Percentiles rank a stretch among this genome's conserved stretches.
These are phyloP conservation scores for Chamaecrista fasciculata DNA, from an alignment of 306 rosid genomes.

Conservation along the genomic window DNA sequence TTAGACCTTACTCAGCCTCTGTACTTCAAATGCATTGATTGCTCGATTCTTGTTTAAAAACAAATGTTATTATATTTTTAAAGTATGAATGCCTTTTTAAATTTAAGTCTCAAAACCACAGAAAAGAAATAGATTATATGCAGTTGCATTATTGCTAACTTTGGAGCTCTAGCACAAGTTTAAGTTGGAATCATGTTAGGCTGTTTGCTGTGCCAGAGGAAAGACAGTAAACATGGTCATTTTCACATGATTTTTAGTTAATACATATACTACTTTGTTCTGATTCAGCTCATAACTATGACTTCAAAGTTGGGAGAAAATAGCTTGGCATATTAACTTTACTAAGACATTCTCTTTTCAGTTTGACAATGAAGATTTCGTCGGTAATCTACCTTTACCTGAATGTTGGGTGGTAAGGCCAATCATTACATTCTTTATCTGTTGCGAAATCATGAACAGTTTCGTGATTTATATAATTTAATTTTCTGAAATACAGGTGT, in stretches of 20 bases:
- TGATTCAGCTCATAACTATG: not conserved
- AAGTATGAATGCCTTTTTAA: not conserved
- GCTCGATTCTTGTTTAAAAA: not conserved
- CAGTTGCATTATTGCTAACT: slow-evolving; percentile 11
- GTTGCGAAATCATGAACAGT: slow-evolving; percentile 10
- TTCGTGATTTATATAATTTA: slow-evolving; percentile 23
- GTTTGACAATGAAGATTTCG: slow-evolving; percentile 67
- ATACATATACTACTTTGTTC: slow-evolving; percentile 12
- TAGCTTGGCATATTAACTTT: not conserved
- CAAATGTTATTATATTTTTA: not conserved
- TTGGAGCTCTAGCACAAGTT: not conserved
- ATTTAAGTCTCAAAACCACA: not conserved
- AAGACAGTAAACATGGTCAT: not conserved
- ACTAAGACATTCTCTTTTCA: slow-evolving; percentile 32
- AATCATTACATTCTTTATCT: slow-evolving; percentile 5
- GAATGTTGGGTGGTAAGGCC: slow-evolving; percentile 95
- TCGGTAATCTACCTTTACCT: slow-evolving; percentile 69
- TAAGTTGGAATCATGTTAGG: not conserved
- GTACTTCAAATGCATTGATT: not conserved
- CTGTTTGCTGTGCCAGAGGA: not conserved
- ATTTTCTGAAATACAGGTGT: slow-evolving; percentile 49
- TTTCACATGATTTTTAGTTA: not conserved
- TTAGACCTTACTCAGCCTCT: not conserved
- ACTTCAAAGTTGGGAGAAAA: not conserved
- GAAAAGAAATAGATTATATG: slow-evolving; percentile 1